Base-by-base conservation (phyloP, 1,284 basidiomycete species). In the Tetrapyrgos nigripes region DNA sequence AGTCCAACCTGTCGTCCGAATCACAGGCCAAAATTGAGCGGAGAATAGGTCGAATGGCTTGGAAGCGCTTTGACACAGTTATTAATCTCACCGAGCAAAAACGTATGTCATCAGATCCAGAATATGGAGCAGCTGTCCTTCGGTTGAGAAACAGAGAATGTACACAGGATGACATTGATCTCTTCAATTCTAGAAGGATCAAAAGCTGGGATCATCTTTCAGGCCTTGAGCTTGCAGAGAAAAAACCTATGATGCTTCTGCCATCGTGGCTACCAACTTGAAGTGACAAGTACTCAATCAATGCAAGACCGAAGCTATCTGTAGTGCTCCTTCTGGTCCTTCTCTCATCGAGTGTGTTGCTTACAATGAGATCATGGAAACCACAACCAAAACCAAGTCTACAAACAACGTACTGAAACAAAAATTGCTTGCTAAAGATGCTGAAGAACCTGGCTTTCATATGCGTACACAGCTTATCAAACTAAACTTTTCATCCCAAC, bases 251-350 rank as follows among this genome's bases (percentile, higher is more conserved):
- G 19, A 27, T 55, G 54, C 54, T 4, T 13, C 47, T 29, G 31
- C 31, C 8, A 49, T 55, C 17, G 54, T 55, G 8, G 10, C 26
- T 5, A 69, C 62, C 2, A 73, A 73, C 50, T 9, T 24, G 13
- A 2, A 68, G 1, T n/a, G 68, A 10, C 45, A 67, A 47, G 28
- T 45, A 27, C 37, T 67, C 8, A 67, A 72, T 61, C 14, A 29
- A 17, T 14, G 40, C 28, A 68, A 68, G 52, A 48, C 50, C 23
- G 27, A 48, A 26, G n/a, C n/a, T n/a, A n/a, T n/a, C n/a, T n/a
- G n/a, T n/a, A n/a, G n/a, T n/a, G n/a, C n/a, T n/a, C n/a, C n/a
- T n/a, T n/a, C n/a, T n/a, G n/a, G n/a, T n/a, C n/a, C n/a, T n/a
- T n/a, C n/a, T n/a, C n/a, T n/a, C n/a, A n/a, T n/a, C n/a, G n/a